Evolutionary conservation across 257 asterid genomes (phyloP).

Genomic region (Scutellaria baicalensis): DNA sequence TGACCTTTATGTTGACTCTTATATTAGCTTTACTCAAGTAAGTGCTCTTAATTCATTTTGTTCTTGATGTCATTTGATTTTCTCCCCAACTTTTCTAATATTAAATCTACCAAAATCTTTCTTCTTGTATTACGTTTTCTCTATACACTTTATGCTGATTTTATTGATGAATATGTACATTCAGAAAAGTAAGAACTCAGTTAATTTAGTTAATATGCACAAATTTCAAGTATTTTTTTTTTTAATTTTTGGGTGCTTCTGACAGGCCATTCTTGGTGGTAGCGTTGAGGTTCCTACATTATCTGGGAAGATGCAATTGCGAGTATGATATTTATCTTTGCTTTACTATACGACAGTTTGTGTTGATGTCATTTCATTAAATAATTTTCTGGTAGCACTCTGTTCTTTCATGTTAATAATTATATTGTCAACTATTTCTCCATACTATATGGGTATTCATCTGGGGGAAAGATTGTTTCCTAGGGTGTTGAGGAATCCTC

Average conservation of each 20-base stretch:
- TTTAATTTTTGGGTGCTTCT: slow-evolving; percentile 14
- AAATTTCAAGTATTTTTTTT: not conserved
- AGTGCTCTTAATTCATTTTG: slow-evolving; percentile 25
- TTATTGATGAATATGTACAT: not conserved
- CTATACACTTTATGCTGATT: not conserved
- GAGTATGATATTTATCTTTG: slow-evolving; percentile 36
- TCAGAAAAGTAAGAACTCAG: not conserved
- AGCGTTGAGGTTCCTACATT: slow-evolving; percentile 75
- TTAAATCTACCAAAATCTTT: not conserved
- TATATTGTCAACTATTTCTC: not conserved
- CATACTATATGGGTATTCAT: not conserved
- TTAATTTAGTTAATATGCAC: not conserved
- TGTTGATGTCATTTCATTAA: slow-evolving; percentile 7
- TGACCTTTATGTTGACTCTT: slow-evolving; percentile 71
- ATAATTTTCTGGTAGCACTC: not conserved
- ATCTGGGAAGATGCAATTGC: slow-evolving; percentile 53
- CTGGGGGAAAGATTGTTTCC: not conserved
- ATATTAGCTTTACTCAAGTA: slow-evolving; percentile 79
- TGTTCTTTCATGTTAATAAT: not conserved
- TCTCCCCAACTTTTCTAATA: not conserved
- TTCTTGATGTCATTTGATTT: not conserved
- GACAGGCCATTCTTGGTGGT: slow-evolving; percentile 96
- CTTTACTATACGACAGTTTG: slow-evolving; percentile 1
- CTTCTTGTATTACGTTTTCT: not conserved
- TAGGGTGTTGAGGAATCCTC: not conserved